Conservation (phyloP, 202 grass and related monocot species). For the Setaria viridis region DNA sequence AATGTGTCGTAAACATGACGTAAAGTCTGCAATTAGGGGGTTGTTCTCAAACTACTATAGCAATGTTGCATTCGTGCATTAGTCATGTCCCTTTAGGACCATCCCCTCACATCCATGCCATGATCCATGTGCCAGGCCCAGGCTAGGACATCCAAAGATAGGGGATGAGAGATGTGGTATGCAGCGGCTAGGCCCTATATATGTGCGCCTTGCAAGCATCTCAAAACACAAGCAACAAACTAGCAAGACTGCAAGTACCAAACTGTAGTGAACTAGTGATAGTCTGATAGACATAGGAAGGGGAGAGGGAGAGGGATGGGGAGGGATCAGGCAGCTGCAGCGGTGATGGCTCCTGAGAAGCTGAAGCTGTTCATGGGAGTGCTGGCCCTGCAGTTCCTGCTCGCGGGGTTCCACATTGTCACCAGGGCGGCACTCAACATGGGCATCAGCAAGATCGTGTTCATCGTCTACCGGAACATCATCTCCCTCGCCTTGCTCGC, state of each 20-base stretch:
- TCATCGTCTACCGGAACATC: conserved; percentile 73
- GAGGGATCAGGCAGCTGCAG: conserved; percentile 41
- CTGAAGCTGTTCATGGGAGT: conserved; percentile 83
- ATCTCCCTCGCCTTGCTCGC: conserved; percentile 75
- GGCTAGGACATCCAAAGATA: conserved; percentile 36
- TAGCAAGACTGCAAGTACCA: background rate
- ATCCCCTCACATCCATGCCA: background rate
- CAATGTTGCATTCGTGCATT: conserved; percentile 40
- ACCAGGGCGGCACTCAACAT: conserved; percentile 77
- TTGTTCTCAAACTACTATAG: conserved; percentile 43
- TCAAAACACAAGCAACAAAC: conserved; percentile 18
- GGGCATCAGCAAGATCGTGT: conserved; percentile 88
- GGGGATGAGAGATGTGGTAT: background rate
- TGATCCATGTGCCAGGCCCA: conserved; percentile 6
- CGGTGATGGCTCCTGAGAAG: conserved; percentile 54
- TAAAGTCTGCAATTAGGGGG: conserved; percentile 29
- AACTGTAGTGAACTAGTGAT: background rate
- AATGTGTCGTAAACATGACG: conserved; percentile 39
- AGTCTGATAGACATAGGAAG: background rate
- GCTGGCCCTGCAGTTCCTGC: conserved; percentile 73
- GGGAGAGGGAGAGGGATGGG: conserved; percentile 47
- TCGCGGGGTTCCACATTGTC: conserved; percentile 87
- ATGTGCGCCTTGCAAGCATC: background rate
- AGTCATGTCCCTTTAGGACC: conserved; percentile 46
- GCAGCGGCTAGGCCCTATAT: conserved; percentile 31